Evolutionary conservation across 2,329 filamentous ascomycete species (phyloP).

Genomic region (Diaporthe citriasiana): DNA sequence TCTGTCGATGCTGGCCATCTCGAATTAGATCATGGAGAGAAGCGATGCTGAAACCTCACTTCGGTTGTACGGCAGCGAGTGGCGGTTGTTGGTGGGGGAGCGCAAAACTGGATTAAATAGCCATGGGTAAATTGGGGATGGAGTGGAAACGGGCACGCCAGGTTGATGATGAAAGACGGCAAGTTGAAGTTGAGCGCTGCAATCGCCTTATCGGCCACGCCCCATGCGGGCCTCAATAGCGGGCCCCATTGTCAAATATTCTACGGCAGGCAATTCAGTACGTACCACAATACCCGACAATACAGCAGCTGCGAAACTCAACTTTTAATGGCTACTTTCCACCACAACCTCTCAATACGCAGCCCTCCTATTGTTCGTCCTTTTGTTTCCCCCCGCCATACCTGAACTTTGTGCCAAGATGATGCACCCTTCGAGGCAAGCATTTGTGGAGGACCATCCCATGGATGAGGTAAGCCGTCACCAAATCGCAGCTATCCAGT

Average conservation of each 20-base stretch:
- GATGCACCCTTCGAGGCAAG: slow-evolving; percentile 91
- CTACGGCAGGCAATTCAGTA: slow-evolving; percentile 1
- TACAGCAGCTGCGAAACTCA: slow-evolving; percentile 28
- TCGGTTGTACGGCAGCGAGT: background rate
- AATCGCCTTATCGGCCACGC: slow-evolving; percentile 31
- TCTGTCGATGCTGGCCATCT: slow-evolving; percentile 73
- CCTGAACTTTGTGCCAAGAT: slow-evolving; percentile 54
- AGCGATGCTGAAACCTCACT: slow-evolving; percentile 26
- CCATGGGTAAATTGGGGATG: slow-evolving; percentile 26
- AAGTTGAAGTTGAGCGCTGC: slow-evolving; percentile 29
- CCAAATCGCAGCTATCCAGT: slow-evolving; percentile 36
- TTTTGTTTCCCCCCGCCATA: background rate
- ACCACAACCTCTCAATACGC: slow-evolving; percentile 9
- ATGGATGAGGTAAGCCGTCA: slow-evolving; percentile 73
- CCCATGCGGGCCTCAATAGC: slow-evolving; percentile 7
- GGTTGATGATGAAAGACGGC: slow-evolving; percentile 30
- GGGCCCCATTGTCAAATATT: background rate
- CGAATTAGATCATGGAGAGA: slow-evolving; percentile 43
- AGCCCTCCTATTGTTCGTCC: background rate
- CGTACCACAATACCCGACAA: slow-evolving; percentile 9
- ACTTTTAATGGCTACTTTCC: slow-evolving; percentile 6
- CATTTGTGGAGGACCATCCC: slow-evolving; percentile 88
- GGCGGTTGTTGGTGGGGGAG: slow-evolving; percentile 12
- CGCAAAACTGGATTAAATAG: slow-evolving; percentile 9
- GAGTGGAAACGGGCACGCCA: slow-evolving; percentile 27